These are phyloP conservation scores for Rhynchospora pubera DNA, from an alignment of 176 grass and related monocot genomes.

Conservation along the genomic window DNA sequence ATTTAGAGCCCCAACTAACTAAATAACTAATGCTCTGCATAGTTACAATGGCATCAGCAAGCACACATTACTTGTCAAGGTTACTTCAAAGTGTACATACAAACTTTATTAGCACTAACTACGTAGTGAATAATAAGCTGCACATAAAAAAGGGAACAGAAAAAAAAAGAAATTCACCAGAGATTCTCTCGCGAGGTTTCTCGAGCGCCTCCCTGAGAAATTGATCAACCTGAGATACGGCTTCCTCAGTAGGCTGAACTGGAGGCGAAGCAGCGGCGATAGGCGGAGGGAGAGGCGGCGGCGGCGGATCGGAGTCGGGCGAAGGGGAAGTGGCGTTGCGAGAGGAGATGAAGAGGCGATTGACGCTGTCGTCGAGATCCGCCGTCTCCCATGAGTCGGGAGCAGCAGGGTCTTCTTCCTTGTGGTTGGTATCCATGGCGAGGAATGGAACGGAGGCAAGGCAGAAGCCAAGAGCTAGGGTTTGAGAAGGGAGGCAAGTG, in stretches of 20 bases:
- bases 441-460: background rate
- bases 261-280: background rate
- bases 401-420: constrained; percentile 6
- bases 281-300: background rate
- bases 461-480: background rate
- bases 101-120: background rate
- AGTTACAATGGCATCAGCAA: background rate
- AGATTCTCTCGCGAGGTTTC: constrained; percentile 84
- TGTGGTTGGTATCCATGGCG: constrained; percentile 25
- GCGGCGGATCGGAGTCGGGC: constrained; percentile 26
- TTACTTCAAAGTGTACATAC: background rate
- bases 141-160: background rate
- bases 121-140: background rate
- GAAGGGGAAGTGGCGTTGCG: constrained; percentile 28
- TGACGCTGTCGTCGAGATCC: constrained; percentile 69
- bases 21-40: background rate
- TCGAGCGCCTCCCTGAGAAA: constrained; percentile 90
- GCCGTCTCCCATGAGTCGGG: constrained; percentile 94
- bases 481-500: background rate
- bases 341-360: constrained; percentile 55
- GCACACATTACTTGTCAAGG: background rate
- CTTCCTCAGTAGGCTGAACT: constrained; percentile 22
- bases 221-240: constrained; percentile 57
- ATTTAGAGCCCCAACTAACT: background rate
- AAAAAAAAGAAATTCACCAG: constrained; percentile 33